Conservation (phyloP, 345 rosid genomes). For the Lepidium didymum region DNA sequence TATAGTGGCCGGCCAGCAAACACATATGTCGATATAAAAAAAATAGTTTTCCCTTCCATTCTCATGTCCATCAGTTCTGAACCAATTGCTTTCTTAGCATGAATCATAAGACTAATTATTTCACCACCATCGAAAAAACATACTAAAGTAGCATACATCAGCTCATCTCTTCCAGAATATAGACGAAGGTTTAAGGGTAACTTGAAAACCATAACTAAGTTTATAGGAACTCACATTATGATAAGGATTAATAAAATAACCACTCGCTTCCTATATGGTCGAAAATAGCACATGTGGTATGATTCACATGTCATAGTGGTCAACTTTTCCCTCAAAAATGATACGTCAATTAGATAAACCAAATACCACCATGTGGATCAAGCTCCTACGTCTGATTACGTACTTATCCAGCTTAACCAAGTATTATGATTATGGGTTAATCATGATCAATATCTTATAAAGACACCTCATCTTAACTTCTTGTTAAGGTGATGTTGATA, state of each 20-base stretch:
- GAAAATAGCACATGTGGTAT: not conserved
- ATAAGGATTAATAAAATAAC: not conserved
- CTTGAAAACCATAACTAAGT: not conserved
- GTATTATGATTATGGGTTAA: not conserved
- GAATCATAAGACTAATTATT: not conserved
- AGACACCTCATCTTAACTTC: not conserved
- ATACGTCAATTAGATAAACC: not conserved
- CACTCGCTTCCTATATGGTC: not conserved
- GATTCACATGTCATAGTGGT: not conserved
- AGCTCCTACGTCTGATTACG: not conserved
- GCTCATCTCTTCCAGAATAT: not conserved
- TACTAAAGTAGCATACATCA: not conserved
- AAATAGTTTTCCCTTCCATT: not conserved
- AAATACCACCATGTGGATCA: not conserved
- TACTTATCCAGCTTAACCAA: not conserved
- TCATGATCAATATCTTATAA: not conserved
- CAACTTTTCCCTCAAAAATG: not conserved
- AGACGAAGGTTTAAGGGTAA: not conserved
- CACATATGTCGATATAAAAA: slow-evolving; percentile 9
- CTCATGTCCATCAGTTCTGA: not conserved
- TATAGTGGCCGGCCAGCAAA: not conserved
- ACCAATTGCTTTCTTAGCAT: not conserved
- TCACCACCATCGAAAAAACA: not conserved
- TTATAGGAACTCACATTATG: not conserved
- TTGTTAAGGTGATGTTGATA: not conserved